These are phyloP conservation scores for Termitomyces sp. DNA, from an alignment of 768 basidiomycete genomes.

Conservation along the genomic window DNA sequence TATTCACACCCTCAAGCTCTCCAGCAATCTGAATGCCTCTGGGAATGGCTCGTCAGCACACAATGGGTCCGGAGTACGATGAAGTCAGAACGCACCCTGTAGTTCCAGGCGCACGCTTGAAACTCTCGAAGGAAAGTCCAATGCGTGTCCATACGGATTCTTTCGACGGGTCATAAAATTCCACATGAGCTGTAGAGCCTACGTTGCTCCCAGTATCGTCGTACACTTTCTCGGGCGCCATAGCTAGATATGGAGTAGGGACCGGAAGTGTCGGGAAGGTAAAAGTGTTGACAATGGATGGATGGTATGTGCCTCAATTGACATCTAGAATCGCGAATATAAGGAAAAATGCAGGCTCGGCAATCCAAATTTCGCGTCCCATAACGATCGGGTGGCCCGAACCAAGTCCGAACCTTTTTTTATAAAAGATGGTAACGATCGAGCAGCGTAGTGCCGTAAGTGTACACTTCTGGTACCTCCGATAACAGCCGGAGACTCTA, in stretches of 20 bases:
- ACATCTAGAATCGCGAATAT: neutral
- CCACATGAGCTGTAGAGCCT: slow-evolving; percentile 20
- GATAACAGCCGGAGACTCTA: neutral
- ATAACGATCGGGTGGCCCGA: slow-evolving; percentile 1
- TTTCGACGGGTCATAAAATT: slow-evolving; percentile 45
- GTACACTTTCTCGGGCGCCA: slow-evolving; percentile 30
- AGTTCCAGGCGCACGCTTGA: slow-evolving; percentile 43
- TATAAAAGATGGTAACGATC: neutral
- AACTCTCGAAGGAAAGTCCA: slow-evolving; percentile 38
- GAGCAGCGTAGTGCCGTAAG: neutral
- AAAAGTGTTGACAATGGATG: neutral
- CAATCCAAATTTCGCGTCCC: neutral
- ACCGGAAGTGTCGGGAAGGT: neutral
- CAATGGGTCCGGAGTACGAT: neutral
- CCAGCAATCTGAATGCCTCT: slow-evolving; percentile 38
- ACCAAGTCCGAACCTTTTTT: neutral
- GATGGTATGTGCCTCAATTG: neutral
- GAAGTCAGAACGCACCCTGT: slow-evolving; percentile 32
- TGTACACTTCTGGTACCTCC: neutral
- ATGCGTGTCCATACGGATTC: slow-evolving; percentile 42
- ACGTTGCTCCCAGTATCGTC: slow-evolving; percentile 31
- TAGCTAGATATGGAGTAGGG: slow-evolving; percentile 4
- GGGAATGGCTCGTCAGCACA: neutral
- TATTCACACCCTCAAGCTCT: slow-evolving; percentile 25
- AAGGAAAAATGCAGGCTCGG: neutral